These are phyloP conservation scores for Zygoascus flipseniorum DNA, from an alignment of 805 yeast genomes.

Conservation along the genomic window DNA sequence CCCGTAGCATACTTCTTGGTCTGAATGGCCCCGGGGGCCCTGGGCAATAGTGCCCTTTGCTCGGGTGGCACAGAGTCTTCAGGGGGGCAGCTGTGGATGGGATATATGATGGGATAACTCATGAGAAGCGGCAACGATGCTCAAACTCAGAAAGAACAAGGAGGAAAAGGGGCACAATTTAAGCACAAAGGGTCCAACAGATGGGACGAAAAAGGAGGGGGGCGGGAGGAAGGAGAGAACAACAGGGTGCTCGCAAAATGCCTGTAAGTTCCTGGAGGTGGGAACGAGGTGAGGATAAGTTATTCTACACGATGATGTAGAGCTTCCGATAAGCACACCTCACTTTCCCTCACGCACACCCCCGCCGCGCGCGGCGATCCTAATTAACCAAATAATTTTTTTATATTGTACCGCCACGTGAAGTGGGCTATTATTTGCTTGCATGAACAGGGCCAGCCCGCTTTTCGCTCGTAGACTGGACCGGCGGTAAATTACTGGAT, in stretches of 20 bases:
- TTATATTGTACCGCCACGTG: too few relatives aligned
- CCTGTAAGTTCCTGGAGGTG: too few relatives aligned
- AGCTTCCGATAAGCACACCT: neutral
- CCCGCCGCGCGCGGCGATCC: neutral
- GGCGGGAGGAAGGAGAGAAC: too few relatives aligned
- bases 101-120: neutral
- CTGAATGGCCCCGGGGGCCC: neutral
- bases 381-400: neutral
- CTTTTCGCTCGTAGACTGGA: too few relatives aligned
- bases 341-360: neutral
- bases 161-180: too few relatives aligned
- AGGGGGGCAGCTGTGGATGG: constrained; percentile 1
- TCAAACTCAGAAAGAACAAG: too few relatives aligned
- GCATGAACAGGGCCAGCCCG: too few relatives aligned
- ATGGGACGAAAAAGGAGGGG: too few relatives aligned
- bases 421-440: too few relatives aligned
- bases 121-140: neutral
- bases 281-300: neutral
- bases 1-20: constrained; percentile 49
- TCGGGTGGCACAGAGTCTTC: neutral
- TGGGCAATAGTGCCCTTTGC: neutral
- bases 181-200: too few relatives aligned
- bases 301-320: neutral
- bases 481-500: too few relatives aligned
- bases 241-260: too few relatives aligned